Percentiles rank a stretch among this genome's conserved stretches.
Conservation (phyloP, 2,329 filamentous ascomycete genomes). For the Aschersonia sp. region DNA sequence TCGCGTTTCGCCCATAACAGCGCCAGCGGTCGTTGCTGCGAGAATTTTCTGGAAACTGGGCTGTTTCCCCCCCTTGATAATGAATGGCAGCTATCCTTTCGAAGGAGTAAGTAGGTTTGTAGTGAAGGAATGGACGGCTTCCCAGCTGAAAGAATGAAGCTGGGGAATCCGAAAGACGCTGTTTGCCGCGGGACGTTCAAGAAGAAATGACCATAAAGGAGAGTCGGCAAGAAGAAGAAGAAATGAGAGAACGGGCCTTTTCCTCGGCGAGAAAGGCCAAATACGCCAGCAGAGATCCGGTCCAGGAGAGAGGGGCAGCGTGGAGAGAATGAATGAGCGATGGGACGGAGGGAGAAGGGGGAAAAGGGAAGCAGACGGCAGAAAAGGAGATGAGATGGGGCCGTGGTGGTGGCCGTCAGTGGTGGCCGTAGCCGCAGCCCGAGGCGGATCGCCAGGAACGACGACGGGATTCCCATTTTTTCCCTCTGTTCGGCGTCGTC, state of each 20-base stretch:
- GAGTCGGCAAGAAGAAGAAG: not conserved
- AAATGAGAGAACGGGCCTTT: not conserved
- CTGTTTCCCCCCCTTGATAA: not conserved
- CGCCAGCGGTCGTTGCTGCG: too few species aligned
- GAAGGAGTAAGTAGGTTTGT: not conserved
- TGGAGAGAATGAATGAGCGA: constrained; percentile 1
- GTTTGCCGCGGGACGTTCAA: constrained; percentile 3
- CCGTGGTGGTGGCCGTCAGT: not conserved
- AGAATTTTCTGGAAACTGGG: not conserved
- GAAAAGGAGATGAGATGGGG: not conserved
- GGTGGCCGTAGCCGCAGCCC: not conserved
- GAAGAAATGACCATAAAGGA: not conserved
- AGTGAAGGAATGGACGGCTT: constrained; percentile 24
- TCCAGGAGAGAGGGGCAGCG: not conserved
- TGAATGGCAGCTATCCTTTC: too few species aligned
- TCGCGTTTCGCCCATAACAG: constrained; percentile 1
- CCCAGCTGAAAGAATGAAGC: constrained; percentile 18
- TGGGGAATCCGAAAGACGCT: constrained; percentile 5
- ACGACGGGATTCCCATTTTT: not conserved
- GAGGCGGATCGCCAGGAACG: constrained; percentile 1
- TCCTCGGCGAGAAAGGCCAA: not conserved
- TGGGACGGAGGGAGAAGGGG: not conserved
- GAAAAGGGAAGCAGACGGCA: not conserved
- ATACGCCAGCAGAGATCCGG: not conserved
- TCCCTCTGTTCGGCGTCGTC: not conserved